Evolutionary conservation across 140 eudicot genomes (phyloP).

Genomic region (Flaveria floridana): DNA sequence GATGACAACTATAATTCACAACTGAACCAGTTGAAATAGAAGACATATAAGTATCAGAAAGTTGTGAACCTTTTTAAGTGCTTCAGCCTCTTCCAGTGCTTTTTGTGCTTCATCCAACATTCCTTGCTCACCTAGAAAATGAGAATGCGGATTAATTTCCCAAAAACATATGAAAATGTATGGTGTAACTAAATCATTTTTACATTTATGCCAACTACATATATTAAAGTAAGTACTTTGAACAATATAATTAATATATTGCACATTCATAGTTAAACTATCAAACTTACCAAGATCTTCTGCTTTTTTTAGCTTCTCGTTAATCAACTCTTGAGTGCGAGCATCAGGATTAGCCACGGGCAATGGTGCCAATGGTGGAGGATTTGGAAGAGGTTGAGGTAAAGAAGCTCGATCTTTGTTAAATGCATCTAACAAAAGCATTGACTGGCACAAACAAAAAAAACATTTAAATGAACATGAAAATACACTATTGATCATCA

Average conservation of each 20-base stretch:
- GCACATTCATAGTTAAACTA: not conserved
- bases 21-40: not conserved
- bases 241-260: not conserved
- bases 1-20: not conserved
- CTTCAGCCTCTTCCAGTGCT: constrained; percentile 96
- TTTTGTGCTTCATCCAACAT: constrained; percentile 95
- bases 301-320: constrained; percentile 94
- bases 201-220: not conserved
- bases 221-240: not conserved
- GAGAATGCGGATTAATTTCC: not conserved
- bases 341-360: constrained; percentile 82
- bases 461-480: not conserved
- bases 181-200: not conserved
- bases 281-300: constrained; percentile 79
- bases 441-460: constrained; percentile 52
- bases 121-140: constrained; percentile 84
- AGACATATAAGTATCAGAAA: constrained; percentile 11
- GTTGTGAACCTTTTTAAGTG: constrained; percentile 78
- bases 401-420: constrained; percentile 94
- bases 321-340: constrained; percentile 85
- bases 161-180: not conserved
- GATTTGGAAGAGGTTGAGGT: constrained; percentile 83
- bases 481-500: not conserved
- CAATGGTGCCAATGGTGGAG: constrained; percentile 69
- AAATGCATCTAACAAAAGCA: constrained; percentile 89